phyloP scores from a whole-genome alignment of 2,329 filamentous ascomycete genomes.

The Intubia oerlemansii region DNA sequence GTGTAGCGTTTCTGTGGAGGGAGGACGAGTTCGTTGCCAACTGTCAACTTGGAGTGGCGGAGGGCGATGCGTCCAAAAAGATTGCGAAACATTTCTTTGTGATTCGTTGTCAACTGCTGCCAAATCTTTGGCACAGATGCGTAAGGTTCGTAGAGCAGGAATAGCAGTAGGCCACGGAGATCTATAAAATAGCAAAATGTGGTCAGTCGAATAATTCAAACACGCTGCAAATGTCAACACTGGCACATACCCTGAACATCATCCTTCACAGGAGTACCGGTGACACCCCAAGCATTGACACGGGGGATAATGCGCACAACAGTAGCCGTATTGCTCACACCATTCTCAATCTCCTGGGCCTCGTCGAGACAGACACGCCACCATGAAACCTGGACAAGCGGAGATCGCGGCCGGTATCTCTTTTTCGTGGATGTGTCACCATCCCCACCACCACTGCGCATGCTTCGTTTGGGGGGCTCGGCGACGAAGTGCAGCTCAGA shows the following conservation, averaged over 20 bases:
- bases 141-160: slow-evolving; percentile 62
- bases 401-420: slow-evolving; percentile 40
- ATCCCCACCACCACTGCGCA: no score
- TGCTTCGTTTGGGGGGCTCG: slow-evolving; percentile 44
- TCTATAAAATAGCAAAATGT: slow-evolving; percentile 32
- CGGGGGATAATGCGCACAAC: slow-evolving; percentile 66
- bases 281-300: slow-evolving; percentile 77
- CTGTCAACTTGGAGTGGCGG: slow-evolving; percentile 65
- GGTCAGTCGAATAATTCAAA: no score
- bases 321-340: slow-evolving; percentile 61
- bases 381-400: slow-evolving; percentile 64
- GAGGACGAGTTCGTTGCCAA: slow-evolving; percentile 58
- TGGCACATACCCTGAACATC: slow-evolving; percentile 13
- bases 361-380: slow-evolving; percentile 66
- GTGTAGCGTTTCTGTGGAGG: slow-evolving; percentile 72
- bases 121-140: slow-evolving; percentile 42
- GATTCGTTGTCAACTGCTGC: slow-evolving; percentile 38
- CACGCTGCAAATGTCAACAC: no score
- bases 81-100: slow-evolving; percentile 41
- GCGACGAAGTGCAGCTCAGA: slow-evolving; percentile 60
- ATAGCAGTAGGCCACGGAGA: slow-evolving; percentile 59
- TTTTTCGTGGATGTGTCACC: no score
- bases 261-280: slow-evolving; percentile 73
- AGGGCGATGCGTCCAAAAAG: slow-evolving; percentile 56
- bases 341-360: slow-evolving; percentile 85